phyloP scores from a whole-genome alignment of 2,329 filamentous ascomycete genomes.

The Sporothrix pseudoabietina region DNA sequence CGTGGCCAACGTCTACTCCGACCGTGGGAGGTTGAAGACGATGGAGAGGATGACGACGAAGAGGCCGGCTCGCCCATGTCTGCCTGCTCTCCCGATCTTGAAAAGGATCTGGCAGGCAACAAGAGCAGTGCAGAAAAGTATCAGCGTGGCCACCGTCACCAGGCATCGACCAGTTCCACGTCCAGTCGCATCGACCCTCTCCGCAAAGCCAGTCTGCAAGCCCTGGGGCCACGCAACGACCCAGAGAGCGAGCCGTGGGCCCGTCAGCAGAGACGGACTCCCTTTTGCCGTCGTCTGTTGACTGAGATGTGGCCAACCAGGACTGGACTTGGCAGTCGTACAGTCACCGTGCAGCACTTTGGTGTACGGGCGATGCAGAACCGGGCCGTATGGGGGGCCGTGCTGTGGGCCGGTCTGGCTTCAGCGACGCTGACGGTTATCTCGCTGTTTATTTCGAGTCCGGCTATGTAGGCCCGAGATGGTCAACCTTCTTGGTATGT shows the following conservation, averaged over 20 bases:
- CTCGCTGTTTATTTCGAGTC: slow-evolving; percentile 40
- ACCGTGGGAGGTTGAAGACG: slow-evolving; percentile 44
- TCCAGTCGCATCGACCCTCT: slow-evolving; percentile 36
- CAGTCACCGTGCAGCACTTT: slow-evolving; percentile 40
- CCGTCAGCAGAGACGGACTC: slow-evolving; percentile 37
- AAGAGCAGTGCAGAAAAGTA: neutral
- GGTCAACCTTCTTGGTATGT: neutral
- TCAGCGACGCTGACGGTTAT: slow-evolving; percentile 40
- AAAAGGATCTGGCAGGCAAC: slow-evolving; percentile 16
- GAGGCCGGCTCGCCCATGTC: slow-evolving; percentile 5
- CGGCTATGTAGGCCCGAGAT: neutral
- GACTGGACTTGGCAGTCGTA: neutral
- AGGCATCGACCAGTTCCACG: slow-evolving; percentile 23
- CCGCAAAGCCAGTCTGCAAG: slow-evolving; percentile 40
- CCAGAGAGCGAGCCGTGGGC: slow-evolving; percentile 42
- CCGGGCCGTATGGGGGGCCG: slow-evolving; percentile 40
- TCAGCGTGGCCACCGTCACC: slow-evolving; percentile 27
- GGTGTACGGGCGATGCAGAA: slow-evolving; percentile 43
- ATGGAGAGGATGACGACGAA: slow-evolving; percentile 31
- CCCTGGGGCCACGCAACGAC: slow-evolving; percentile 43
- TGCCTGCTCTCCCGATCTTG: slow-evolving; percentile 11
- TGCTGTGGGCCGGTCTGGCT: slow-evolving; percentile 43
- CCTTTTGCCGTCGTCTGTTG: slow-evolving; percentile 39
- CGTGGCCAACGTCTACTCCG: slow-evolving; percentile 42
- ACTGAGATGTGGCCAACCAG: slow-evolving; percentile 34